Base-by-base conservation (phyloP, 768 basidiomycete genomes). In the Naganishia onofrii region DNA sequence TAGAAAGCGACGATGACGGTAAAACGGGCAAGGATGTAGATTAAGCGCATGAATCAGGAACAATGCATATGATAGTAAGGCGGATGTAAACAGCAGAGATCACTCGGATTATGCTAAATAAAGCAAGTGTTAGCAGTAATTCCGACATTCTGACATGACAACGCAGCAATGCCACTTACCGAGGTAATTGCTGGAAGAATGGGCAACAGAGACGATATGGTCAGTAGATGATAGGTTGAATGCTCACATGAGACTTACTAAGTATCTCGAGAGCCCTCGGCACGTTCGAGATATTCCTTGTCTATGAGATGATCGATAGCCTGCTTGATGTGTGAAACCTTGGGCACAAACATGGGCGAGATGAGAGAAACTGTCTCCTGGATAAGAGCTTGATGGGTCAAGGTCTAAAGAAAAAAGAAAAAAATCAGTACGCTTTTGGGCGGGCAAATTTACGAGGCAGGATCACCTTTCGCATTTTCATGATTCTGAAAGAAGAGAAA, bases 321-420 rank as follows among this genome's bases (percentile, higher is more conserved):
- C 88, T 95, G 94, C 82, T 98, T 98, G 83, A 98, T 93, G 78
- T 96, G 93, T 2, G 92, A 88, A 65, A 97, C 91, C 84, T 92
- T 93, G 28, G 95, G 94, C 9, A 90, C 86, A 72, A 76, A 69
- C 48, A 74, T 74, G 73, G 69, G 76, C 44, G 76, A 75, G 26
- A 76, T 76, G 32, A 74, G 73, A 21, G 76, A 68, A 2, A 79
- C 79, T 23, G 81, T 81, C 69, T 82, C 81, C 63, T 77, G 75
- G 28, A 82, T 79, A 55, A 82, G 74, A 28, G 79, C 77, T 63
- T 78, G 75, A 72, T 80, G 79, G 66, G 77, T 76, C 79, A 81
- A 76, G 1, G 76, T 79, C 81, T 82, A 17, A n/a, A 26, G 21
- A 56, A 48, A 7, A 7, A 28, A 32, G 23, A 42, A 17, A 29